phyloP scores from a whole-genome alignment of 2,329 filamentous ascomycete species.

The Fonsecaea pedrosoi region DNA sequence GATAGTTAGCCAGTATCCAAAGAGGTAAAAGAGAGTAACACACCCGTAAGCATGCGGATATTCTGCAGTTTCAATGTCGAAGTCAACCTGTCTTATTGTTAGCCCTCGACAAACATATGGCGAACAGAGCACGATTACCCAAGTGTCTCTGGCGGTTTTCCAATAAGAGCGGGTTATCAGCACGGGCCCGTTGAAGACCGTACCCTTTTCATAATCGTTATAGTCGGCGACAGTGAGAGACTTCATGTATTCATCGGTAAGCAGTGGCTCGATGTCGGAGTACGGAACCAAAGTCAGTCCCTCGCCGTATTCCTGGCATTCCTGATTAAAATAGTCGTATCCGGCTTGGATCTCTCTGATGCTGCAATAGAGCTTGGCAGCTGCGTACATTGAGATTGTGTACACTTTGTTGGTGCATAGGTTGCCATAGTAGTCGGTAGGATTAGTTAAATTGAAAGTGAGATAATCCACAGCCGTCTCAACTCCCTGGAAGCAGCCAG shows the following conservation, averaged over 20 bases:
- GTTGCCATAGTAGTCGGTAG: conserved; percentile 25
- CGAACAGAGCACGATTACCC: background rate
- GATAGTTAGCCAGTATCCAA: background rate
- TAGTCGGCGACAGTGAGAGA: conserved; percentile 46
- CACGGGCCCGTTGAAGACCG: conserved; percentile 41
- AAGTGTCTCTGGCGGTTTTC: conserved; percentile 43
- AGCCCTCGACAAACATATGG: background rate
- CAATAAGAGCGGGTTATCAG: conserved; percentile 46
- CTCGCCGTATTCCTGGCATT: conserved; percentile 40
- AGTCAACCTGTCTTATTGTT: conserved; percentile 13
- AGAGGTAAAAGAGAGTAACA: background rate
- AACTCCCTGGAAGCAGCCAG: too few species aligned
- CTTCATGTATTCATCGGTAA: conserved; percentile 46
- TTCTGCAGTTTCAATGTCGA: conserved; percentile 39
- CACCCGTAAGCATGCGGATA: background rate
- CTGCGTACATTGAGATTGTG: conserved; percentile 48
- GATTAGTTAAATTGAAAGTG: conserved; percentile 20
- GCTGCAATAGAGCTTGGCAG: conserved; percentile 45
- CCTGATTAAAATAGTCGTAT: conserved; percentile 10
- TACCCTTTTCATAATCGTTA: conserved; percentile 39
- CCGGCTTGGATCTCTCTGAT: conserved; percentile 39
- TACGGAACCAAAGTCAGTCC: conserved; percentile 41
- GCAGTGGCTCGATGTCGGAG: conserved; percentile 34
- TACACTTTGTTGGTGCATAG: conserved; percentile 45
- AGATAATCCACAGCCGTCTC: conserved; percentile 22